Percentiles rank a stretch among this genome's conserved stretches.
Evolutionary conservation across 495 filamentous ascomycete genomes (phyloP).

Genomic region (Aspergillus wentii): DNA sequence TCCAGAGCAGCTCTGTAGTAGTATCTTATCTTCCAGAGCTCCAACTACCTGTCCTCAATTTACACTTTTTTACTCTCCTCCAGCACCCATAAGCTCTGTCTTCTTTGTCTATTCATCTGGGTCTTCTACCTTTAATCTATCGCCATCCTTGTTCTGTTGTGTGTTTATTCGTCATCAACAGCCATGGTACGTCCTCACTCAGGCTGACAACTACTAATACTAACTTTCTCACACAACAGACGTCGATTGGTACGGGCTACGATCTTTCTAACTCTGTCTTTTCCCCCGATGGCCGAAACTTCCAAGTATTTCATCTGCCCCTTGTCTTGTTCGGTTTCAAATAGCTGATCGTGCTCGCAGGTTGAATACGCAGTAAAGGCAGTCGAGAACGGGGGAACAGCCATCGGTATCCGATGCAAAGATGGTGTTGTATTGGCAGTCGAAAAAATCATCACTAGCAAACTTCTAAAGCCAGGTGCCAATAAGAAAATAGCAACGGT

Average conservation of each 20-base stretch:
- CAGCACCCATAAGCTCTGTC: neutral
- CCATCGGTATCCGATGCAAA: slow-evolving; percentile 93
- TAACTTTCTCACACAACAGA: slow-evolving; percentile 47
- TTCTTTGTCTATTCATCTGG: no score
- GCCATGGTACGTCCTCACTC: slow-evolving; percentile 29
- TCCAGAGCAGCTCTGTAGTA: neutral
- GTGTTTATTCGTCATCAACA: slow-evolving; percentile 6
- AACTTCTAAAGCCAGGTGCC: slow-evolving; percentile 84
- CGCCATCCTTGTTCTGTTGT: no score
- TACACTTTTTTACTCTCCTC: neutral
- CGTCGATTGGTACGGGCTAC: slow-evolving; percentile 98
- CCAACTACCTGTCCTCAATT: slow-evolving; percentile 1
- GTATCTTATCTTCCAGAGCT: slow-evolving; percentile 5
- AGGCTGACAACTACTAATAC: slow-evolving; percentile 4
- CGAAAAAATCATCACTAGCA: slow-evolving; percentile 94
- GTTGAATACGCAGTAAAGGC: slow-evolving; percentile 99
- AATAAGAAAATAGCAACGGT: slow-evolving; percentile 96
- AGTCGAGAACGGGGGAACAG: slow-evolving; percentile 96
- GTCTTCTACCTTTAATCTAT: slow-evolving; percentile 5
- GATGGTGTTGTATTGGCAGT: slow-evolving; percentile 94
- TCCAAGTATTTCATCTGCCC: slow-evolving; percentile 57
- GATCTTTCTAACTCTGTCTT: slow-evolving; percentile 99
- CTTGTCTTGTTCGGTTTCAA: neutral
- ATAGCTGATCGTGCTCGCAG: slow-evolving; percentile 24
- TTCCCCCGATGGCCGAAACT: slow-evolving; percentile 97